phyloP scores from a whole-genome alignment of 371 early-diverging fungal genomes.

The Lichtheimia hyalospora region DNA sequence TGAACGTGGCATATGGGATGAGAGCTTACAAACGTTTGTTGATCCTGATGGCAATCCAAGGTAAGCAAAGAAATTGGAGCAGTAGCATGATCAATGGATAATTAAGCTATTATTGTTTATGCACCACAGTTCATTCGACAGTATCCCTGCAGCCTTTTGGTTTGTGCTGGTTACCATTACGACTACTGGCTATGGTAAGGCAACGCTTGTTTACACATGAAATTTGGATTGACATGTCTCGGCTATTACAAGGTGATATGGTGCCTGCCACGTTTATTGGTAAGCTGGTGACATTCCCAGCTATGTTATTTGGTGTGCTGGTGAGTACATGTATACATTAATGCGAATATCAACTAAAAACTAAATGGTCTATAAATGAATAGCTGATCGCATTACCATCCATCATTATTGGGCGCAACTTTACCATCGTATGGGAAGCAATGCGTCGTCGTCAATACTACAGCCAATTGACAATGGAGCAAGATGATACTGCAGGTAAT shows the following conservation, averaged over 20 bases:
- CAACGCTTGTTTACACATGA: background rate
- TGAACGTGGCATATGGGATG: slow-evolving; percentile 83
- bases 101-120: background rate
- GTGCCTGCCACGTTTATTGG: slow-evolving; percentile 84
- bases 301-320: slow-evolving; percentile 84
- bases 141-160: slow-evolving; percentile 85
- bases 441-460: slow-evolving; percentile 52
- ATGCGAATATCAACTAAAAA: background rate
- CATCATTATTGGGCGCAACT: slow-evolving; percentile 86
- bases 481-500: slow-evolving; percentile 4
- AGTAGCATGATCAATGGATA: background rate
- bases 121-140: slow-evolving; percentile 60
- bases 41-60: slow-evolving; percentile 61
- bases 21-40: slow-evolving; percentile 69
- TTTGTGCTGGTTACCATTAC: slow-evolving; percentile 84
- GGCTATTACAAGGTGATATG: slow-evolving; percentile 58
- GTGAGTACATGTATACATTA: slow-evolving; percentile 23
- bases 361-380: background rate
- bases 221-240: too few species aligned
- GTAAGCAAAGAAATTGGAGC: slow-evolving; percentile 17
- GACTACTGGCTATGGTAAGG: slow-evolving; percentile 79
- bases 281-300: slow-evolving; percentile 81
- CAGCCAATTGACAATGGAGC: slow-evolving; percentile 6
- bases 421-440: slow-evolving; percentile 84
- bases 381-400: slow-evolving; percentile 83